A percentile compares a stretch with the other conserved stretches of the same genome.
Evolutionary conservation across 2,329 filamentous ascomycete species (phyloP).

Genomic region (Talaromyces marneffei): DNA sequence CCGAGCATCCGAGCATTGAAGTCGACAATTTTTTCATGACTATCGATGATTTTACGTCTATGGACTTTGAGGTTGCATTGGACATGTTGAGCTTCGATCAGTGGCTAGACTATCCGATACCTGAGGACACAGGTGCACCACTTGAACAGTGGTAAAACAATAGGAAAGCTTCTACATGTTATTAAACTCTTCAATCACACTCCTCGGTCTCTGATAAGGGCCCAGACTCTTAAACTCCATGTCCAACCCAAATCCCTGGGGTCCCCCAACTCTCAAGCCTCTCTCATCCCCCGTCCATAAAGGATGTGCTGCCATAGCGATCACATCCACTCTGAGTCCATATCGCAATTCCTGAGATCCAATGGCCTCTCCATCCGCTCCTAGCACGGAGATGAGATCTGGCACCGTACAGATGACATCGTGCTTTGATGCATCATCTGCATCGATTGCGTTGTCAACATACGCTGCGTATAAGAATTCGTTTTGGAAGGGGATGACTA

Average conservation of each 20-base stretch:
- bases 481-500: slow-evolving; percentile 25
- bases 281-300: slow-evolving; percentile 42
- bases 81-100: slow-evolving; percentile 11
- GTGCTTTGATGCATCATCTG: slow-evolving; percentile 15
- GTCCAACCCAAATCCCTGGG: slow-evolving; percentile 35
- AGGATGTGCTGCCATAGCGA: slow-evolving; percentile 47
- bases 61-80: slow-evolving; percentile 12
- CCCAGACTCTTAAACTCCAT: slow-evolving; percentile 11
- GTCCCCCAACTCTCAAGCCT: slow-evolving; percentile 39
- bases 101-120: slow-evolving; percentile 9
- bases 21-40: background rate
- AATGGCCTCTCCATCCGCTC: slow-evolving; percentile 45
- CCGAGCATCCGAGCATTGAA: background rate
- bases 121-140: background rate
- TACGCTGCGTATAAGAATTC: slow-evolving; percentile 27
- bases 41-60: background rate
- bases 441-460: slow-evolving; percentile 6
- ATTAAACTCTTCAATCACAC: slow-evolving; percentile 14
- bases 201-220: slow-evolving; percentile 10
- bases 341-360: slow-evolving; percentile 49
- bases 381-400: slow-evolving; percentile 35
- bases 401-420: slow-evolving; percentile 27
- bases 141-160: background rate
- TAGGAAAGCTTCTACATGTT: background rate
- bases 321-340: slow-evolving; percentile 47